phyloP scores from a whole-genome alignment of 495 filamentous ascomycete genomes.

The Lepidopterella palustris region DNA sequence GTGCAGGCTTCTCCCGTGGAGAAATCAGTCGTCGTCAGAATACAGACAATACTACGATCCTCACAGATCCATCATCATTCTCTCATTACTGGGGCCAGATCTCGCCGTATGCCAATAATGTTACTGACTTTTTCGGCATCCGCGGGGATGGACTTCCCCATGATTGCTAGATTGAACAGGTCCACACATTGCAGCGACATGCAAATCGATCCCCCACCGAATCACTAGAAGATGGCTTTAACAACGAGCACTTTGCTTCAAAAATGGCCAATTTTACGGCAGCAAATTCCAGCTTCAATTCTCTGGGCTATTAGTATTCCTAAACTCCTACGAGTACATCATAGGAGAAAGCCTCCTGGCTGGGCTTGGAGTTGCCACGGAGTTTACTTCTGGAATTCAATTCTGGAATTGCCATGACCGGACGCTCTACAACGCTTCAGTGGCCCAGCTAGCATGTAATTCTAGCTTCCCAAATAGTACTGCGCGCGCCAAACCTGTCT shows the following conservation, averaged over 20 bases:
- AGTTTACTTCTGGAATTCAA: conserved; percentile 43
- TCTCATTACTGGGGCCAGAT: conserved; percentile 38
- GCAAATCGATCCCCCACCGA: conserved; percentile 46
- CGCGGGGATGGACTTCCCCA: conserved; percentile 44
- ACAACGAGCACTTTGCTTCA: conserved; percentile 41
- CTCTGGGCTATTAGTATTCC: conserved; percentile 43
- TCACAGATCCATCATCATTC: too few relatives aligned
- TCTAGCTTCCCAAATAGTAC: conserved; percentile 43
- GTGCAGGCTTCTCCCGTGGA: too few relatives aligned
- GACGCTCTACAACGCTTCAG: conserved; percentile 43
- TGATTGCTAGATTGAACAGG: conserved; percentile 50
- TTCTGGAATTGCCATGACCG: conserved; percentile 52
- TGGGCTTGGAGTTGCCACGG: conserved; percentile 45
- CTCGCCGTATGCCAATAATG: conserved; percentile 42
- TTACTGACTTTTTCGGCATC: conserved; percentile 38
- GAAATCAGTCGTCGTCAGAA: too few relatives aligned
- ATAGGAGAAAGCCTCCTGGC: conserved; percentile 42
- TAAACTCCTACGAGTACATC: conserved; percentile 47
- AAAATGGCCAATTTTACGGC: conserved; percentile 45
- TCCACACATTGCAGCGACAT: conserved; percentile 47
- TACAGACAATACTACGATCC: too few relatives aligned
- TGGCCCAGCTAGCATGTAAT: conserved; percentile 42
- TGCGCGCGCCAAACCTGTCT: conserved; percentile 40
- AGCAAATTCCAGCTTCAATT: conserved; percentile 36
- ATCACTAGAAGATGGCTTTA: conserved; percentile 39